Percentiles rank a stretch among this genome's conserved stretches.
Evolutionary conservation across 768 basidiomycete species (phyloP).

Genomic region (Psilocybe subaeruginosa): DNA sequence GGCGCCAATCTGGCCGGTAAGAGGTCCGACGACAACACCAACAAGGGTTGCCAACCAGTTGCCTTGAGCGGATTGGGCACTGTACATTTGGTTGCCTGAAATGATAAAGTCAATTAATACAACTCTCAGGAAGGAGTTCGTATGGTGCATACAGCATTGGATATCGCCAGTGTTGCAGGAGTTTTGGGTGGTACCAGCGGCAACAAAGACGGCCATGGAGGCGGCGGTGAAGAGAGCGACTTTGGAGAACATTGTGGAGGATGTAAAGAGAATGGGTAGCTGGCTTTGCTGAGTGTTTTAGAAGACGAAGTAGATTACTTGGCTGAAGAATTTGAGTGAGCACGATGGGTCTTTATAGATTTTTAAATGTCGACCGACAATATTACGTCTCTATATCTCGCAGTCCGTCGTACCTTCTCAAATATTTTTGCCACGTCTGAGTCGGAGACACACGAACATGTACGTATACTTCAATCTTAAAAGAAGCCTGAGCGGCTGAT

Average conservation of each 20-base stretch:
- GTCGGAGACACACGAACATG: no score
- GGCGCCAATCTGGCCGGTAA: conserved; percentile 25
- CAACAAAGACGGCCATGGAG: conserved; percentile 3
- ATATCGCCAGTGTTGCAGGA: conserved; percentile 25
- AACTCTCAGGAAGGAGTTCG: not conserved
- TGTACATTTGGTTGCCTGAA: conserved; percentile 17
- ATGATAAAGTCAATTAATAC: not conserved
- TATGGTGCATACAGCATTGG: conserved; percentile 26
- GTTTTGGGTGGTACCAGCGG: not conserved
- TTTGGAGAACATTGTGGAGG: not conserved
- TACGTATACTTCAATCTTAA: no score
- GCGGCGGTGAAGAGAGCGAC: not conserved
- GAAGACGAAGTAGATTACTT: not conserved
- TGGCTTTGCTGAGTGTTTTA: not conserved
- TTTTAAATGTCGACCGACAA: not conserved
- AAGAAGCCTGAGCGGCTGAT: no score
- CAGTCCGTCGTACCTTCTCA: no score
- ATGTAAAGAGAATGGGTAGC: not conserved
- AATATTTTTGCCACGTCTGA: no score
- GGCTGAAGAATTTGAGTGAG: not conserved
- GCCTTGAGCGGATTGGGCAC: not conserved
- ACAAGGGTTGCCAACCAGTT: conserved; percentile 16
- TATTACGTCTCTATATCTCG: no score
- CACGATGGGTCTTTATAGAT: not conserved
- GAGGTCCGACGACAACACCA: conserved; percentile 17